A percentile compares a stretch with the other conserved stretches of the same genome.
These are phyloP conservation scores for Neodidymelliopsis sp. DNA, from an alignment of 2,329 filamentous ascomycete species.

Conservation along the genomic window DNA sequence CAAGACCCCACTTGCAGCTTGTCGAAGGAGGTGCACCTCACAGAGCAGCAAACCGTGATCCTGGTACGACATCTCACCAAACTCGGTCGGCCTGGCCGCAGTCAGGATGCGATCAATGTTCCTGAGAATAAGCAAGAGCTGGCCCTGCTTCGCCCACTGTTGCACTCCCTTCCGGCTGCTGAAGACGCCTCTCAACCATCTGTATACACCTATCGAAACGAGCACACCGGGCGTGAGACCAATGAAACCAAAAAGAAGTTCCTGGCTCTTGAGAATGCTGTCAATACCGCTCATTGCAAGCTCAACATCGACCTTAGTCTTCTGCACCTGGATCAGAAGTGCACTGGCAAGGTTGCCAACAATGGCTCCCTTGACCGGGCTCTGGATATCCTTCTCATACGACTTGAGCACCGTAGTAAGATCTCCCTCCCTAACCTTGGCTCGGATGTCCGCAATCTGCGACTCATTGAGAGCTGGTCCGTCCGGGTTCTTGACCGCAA, in stretches of 20 bases:
- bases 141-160: constrained; percentile 69
- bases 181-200: constrained; percentile 75
- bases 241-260: constrained; percentile 96
- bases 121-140: constrained; percentile 79
- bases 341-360: constrained; percentile 88
- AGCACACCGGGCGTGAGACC: constrained; percentile 92
- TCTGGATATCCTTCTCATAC: constrained; percentile 87
- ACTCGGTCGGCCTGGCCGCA: constrained; percentile 65
- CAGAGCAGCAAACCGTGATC: constrained; percentile 90
- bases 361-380: constrained; percentile 81
- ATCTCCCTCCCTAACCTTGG: constrained; percentile 88
- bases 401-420: constrained; percentile 89
- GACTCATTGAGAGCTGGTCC: constrained; percentile 68
- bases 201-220: constrained; percentile 76
- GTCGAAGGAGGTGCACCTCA: constrained; percentile 84
- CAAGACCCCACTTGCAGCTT: constrained; percentile 71
- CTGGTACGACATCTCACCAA: constrained; percentile 83
- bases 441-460: constrained; percentile 76
- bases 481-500: constrained; percentile 82
- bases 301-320: constrained; percentile 98
- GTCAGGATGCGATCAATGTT: constrained; percentile 79
- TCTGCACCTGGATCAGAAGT: constrained; percentile 94
- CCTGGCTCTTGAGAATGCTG: constrained; percentile 91
- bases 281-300: constrained; percentile 96
- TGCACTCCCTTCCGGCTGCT: constrained; percentile 74